Evolutionary conservation across 2,329 filamentous ascomycete genomes (phyloP).

Genomic region (Pseudocercospora crystallina): DNA sequence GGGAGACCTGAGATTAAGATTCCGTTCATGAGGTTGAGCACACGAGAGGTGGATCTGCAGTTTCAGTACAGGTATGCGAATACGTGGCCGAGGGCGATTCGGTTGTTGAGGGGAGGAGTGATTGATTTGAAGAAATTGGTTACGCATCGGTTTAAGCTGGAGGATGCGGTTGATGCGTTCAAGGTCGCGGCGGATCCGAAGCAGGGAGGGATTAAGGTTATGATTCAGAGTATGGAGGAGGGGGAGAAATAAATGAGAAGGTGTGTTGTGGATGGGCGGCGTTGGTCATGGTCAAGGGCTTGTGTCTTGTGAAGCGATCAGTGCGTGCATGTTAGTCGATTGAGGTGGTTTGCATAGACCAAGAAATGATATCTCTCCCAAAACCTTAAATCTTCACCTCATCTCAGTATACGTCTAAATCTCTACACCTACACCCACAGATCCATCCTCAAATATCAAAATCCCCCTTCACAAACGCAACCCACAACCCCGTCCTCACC

Average conservation of each 20-base stretch:
- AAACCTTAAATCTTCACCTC: too few relatives aligned
- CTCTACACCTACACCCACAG: too few relatives aligned
- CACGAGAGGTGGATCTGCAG: conserved; percentile 88
- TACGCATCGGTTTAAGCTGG: conserved; percentile 81
- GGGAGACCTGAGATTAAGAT: conserved; percentile 94
- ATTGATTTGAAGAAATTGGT: conserved; percentile 79
- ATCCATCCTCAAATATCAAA: background rate
- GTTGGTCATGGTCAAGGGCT: too few relatives aligned
- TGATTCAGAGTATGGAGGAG: conserved; percentile 70
- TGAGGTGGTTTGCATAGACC: too few relatives aligned
- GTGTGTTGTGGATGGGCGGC: too few relatives aligned
- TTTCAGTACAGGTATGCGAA: conserved; percentile 97
- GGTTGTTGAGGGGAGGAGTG: conserved; percentile 79
- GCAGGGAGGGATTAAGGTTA: conserved; percentile 96
- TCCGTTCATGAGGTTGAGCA: conserved; percentile 90
- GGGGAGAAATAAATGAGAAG: conserved; percentile 29
- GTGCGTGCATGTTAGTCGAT: too few relatives aligned
- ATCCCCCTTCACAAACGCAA: conserved; percentile 8
- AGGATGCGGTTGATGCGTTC: conserved; percentile 87
- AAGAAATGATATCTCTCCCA: too few relatives aligned
- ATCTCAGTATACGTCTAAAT: too few relatives aligned
- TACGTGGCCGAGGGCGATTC: conserved; percentile 92
- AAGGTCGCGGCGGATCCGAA: conserved; percentile 82
- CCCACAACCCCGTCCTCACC: conserved; percentile 8
- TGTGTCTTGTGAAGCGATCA: too few relatives aligned